Conservation (phyloP, 73 alveolate genomes). For the Paramecium tetraurelia region DNA sequence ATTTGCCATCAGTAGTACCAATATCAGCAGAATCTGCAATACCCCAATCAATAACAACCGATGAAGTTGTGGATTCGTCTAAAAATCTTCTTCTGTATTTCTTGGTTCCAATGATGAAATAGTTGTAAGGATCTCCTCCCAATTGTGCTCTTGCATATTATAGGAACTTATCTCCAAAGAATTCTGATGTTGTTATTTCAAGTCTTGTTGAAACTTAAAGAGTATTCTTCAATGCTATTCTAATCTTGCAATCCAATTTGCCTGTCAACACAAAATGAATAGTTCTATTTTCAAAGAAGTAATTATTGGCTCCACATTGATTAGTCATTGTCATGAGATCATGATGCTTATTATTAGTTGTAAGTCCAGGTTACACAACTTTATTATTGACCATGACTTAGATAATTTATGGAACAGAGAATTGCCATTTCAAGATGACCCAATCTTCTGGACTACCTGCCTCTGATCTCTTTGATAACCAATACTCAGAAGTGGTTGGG, state of each 20-base stretch:
- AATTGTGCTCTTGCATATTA: constrained; percentile 21
- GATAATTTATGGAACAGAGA: constrained; percentile 22
- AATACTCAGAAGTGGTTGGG: constrained; percentile 38
- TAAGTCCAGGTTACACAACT: constrained; percentile 8
- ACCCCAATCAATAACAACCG: neutral
- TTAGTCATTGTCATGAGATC: constrained; percentile 44
- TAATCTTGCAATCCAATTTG: constrained; percentile 3
- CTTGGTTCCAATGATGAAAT: neutral
- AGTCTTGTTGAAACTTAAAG: constrained; percentile 28
- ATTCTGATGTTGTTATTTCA: neutral
- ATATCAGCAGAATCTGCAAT: neutral
- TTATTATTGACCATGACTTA: neutral
- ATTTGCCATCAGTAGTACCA: neutral
- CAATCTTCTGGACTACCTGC: constrained; percentile 35
- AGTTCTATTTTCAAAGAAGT: constrained; percentile 51
- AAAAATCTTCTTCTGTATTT: constrained; percentile 22
- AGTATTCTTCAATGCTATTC: neutral
- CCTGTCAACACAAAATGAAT: constrained; percentile 53
- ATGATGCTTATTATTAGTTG: neutral
- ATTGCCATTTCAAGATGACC: constrained; percentile 2
- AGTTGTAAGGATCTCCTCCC: constrained; percentile 49
- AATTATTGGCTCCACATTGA: constrained; percentile 58
- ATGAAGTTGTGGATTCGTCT: neutral
- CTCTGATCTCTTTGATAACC: constrained; percentile 19
- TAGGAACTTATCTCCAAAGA: constrained; percentile 33